Evolutionary conservation across 2,329 filamentous ascomycete species (phyloP).

Genomic region (Fusarium humuli): DNA sequence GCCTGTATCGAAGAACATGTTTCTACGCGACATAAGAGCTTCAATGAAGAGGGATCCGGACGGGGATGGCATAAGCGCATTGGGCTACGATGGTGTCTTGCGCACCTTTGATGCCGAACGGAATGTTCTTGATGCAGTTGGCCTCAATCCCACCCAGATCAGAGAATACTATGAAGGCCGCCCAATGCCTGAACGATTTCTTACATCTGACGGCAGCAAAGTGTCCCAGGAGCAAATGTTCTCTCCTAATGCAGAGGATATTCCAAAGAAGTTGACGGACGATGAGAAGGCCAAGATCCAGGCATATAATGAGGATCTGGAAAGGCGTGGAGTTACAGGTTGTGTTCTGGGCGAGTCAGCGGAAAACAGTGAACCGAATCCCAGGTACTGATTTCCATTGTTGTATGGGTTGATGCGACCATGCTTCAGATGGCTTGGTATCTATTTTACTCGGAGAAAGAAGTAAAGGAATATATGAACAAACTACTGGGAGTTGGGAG

Average conservation of each 20-base stretch:
- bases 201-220: background rate
- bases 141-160: background rate
- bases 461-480: background rate
- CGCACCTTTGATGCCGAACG: background rate
- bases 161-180: background rate
- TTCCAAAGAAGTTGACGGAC: background rate
- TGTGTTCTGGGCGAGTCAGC: background rate
- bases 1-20: background rate
- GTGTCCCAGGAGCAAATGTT: background rate
- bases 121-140: constrained; percentile 3
- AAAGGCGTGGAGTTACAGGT: background rate
- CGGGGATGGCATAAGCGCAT: background rate
- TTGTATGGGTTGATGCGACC: fast-evolving
- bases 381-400: fast-evolving
- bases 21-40: background rate
- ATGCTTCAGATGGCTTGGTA: fast-evolving
- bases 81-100: constrained; percentile 9
- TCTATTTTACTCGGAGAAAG: background rate
- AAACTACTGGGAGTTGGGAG: background rate
- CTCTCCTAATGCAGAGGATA: background rate
- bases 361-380: background rate
- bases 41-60: background rate
- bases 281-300: background rate
- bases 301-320: background rate
- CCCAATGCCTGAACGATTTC: background rate